Evolutionary conservation across 2,329 filamentous ascomycete genomes (phyloP), one percentile per base, ranked within the genome.

Genomic region (Fusarium sororula): DNA sequence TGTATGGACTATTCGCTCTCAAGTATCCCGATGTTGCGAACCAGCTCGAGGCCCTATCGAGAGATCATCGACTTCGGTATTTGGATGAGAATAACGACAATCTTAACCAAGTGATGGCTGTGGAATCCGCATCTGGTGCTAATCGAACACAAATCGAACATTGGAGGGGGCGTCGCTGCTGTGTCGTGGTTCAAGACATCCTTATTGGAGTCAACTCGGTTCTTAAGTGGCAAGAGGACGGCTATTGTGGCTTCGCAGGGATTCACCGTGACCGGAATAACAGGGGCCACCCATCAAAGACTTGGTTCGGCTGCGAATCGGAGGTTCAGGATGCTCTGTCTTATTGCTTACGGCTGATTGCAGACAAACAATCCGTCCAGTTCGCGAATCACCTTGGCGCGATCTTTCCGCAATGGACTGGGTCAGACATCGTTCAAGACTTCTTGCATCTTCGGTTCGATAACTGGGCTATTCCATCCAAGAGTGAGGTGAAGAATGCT

Each of bases 51-150:
- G 4, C 5, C 1, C 1, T 24, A 8, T 35, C 47, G 3, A 42
- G 26, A 17, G 3, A n/a, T 12, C 32, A 30, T 24, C 24, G 24
- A n/a, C n/a, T n/a, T n/a, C n/a, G n/a, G n/a, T n/a, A n/a, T n/a
- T n/a, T n/a, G n/a, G n/a, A n/a, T n/a, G n/a, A n/a, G n/a, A n/a
- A n/a, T n/a, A n/a, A n/a, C n/a, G n/a, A n/a, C n/a, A n/a, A n/a
- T n/a, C n/a, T n/a, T n/a, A n/a, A 28, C 17, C 0, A 24, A 26
- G 42, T 24, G 24, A 45, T 45, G 11, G 37, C 42, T 22, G 6
- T 2, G 5, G 30, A 30, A 11, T 30, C 3, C 6, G 22, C 9
- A 4, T 3, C 6, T 22, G 41, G 0, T n/a, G 14, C 3, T 28
- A 8, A 28, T 8, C 28, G 28, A 28, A 8, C 28, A n/a, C n/a